Conservation (phyloP, 2,329 filamentous ascomycete genomes). For the Xylariaceae sp. region DNA sequence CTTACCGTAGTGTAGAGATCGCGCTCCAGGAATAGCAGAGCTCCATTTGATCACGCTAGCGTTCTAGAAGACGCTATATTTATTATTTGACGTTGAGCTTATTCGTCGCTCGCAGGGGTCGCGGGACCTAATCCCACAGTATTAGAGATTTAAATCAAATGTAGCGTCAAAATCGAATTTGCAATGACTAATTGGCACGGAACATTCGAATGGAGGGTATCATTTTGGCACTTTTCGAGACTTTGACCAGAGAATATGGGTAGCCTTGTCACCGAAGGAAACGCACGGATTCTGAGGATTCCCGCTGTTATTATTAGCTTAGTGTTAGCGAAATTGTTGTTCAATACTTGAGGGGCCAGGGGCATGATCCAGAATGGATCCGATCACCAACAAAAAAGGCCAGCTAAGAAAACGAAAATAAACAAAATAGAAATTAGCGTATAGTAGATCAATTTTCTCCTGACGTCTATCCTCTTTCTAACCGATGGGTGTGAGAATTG, state of each 20-base stretch:
- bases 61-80: slow-evolving; percentile 15
- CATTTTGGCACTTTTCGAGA: neutral
- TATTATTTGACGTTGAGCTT: slow-evolving; percentile 3
- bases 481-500: too few relatives aligned
- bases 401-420: too few relatives aligned
- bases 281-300: neutral
- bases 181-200: neutral
- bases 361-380: neutral
- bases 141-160: slow-evolving; percentile 15
- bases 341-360: neutral
- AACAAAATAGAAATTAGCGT: too few relatives aligned
- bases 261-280: neutral
- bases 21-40: slow-evolving; percentile 21
- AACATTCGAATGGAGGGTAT: neutral
- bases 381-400: neutral
- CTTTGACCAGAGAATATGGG: slow-evolving; percentile 1
- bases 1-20: slow-evolving; percentile 17
- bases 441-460: too few relatives aligned
- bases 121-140: slow-evolving; percentile 3
- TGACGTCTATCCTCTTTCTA: too few relatives aligned
- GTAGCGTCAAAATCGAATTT: neutral
- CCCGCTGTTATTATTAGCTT: neutral
- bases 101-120: too few relatives aligned
- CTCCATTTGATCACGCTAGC: slow-evolving; percentile 19
- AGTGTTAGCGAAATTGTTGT: neutral